Evolutionary conservation across 306 rosid species (phyloP).

Genomic region (Herpetospermum pedunculosum): DNA sequence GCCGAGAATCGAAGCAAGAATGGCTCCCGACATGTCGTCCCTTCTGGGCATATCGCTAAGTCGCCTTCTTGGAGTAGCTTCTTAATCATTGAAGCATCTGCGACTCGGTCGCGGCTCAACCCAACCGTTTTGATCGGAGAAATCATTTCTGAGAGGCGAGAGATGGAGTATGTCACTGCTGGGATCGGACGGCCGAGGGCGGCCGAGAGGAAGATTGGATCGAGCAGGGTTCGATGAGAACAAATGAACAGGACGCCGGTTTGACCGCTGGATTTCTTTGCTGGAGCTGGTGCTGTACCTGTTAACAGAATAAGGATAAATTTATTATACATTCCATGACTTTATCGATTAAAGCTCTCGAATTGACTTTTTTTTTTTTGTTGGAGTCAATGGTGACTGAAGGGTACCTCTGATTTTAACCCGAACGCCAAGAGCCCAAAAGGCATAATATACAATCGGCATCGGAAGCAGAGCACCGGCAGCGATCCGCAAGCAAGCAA

Average conservation of each 20-base stretch:
- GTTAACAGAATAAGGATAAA: too few species aligned
- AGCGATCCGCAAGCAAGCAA: slow-evolving; percentile 55
- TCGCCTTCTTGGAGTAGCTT: slow-evolving; percentile 58
- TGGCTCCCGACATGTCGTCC: slow-evolving; percentile 80
- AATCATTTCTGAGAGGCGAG: slow-evolving; percentile 64
- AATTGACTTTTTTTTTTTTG: too few species aligned
- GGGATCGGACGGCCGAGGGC: slow-evolving; percentile 73
- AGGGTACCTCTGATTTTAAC: slow-evolving; percentile 31
- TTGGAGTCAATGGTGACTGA: too few species aligned
- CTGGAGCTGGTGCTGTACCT: slow-evolving; percentile 48
- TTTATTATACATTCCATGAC: too few species aligned
- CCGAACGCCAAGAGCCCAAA: slow-evolving; percentile 64
- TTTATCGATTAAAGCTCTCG: too few species aligned
- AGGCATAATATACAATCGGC: slow-evolving; percentile 54
- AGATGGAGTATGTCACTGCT: slow-evolving; percentile 64
- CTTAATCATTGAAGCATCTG: slow-evolving; percentile 64
- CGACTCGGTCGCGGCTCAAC: slow-evolving; percentile 43
- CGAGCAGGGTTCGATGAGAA: slow-evolving; percentile 68
- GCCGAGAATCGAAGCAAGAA: slow-evolving; percentile 65
- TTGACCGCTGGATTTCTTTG: slow-evolving; percentile 17
- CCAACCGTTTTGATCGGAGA: slow-evolving; percentile 70
- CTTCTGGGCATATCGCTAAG: slow-evolving; percentile 73
- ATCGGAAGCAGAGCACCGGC: slow-evolving; percentile 79
- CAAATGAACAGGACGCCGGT: slow-evolving; percentile 63
- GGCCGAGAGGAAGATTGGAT: slow-evolving; percentile 73